These are phyloP conservation scores for Chaetomium globosum DNA, from an alignment of 2,329 filamentous ascomycete genomes.

Conservation along the genomic window DNA sequence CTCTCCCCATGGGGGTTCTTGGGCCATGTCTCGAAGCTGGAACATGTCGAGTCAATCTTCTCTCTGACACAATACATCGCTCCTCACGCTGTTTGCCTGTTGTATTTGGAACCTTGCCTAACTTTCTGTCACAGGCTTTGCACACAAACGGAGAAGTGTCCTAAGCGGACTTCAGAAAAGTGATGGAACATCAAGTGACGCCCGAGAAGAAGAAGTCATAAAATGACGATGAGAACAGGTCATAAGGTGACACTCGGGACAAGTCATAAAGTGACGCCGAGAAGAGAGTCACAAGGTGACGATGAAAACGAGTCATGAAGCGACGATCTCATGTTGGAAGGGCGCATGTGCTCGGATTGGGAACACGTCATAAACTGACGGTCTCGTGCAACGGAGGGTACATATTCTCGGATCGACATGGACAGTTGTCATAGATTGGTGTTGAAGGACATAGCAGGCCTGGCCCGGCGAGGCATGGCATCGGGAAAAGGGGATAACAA, in stretches of 20 bases:
- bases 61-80: slow-evolving; percentile 47
- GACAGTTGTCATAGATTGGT: not conserved
- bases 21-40: slow-evolving; percentile 32
- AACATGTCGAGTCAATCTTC: slow-evolving; percentile 54
- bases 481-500: not conserved
- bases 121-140: slow-evolving; percentile 10
- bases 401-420: not conserved
- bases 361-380: slow-evolving; percentile 15
- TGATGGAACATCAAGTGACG: slow-evolving; percentile 18
- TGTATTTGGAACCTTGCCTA: not conserved
- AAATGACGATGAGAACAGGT: slow-evolving; percentile 1
- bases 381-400: not conserved
- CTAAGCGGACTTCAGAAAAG: not conserved
- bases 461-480: not conserved
- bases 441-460: not conserved
- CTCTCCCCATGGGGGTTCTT: slow-evolving; percentile 16
- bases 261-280: no score
- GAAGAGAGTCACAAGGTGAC: no score
- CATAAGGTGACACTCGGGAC: no score
- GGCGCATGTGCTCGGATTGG: not conserved
- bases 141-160: not conserved
- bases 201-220: slow-evolving; percentile 5
- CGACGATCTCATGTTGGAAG: no score
- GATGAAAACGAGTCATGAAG: no score
- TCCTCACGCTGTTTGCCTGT: not conserved